These are phyloP conservation scores for Primulina tabacum DNA, from an alignment of 257 asterid genomes.

Conservation along the genomic window DNA sequence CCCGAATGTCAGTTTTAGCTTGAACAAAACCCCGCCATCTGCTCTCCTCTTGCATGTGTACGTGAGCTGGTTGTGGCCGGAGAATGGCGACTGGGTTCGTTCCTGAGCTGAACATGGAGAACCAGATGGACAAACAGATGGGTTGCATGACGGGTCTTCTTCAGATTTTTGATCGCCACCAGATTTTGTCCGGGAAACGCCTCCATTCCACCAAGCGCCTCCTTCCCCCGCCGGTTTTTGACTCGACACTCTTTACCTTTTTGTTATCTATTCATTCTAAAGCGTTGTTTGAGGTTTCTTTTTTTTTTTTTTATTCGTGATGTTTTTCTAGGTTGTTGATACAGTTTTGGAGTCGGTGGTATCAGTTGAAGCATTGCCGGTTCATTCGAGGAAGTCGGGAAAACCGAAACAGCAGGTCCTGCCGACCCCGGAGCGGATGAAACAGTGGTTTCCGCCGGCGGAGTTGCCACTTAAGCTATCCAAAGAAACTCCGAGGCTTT, in stretches of 20 bases:
- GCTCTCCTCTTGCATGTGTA: too few species aligned
- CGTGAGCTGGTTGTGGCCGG: background rate
- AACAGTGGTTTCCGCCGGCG: background rate
- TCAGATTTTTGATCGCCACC: conserved; percentile 80
- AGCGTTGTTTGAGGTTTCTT: background rate
- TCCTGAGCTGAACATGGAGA: conserved; percentile 47
- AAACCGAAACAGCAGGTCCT: conserved; percentile 18
- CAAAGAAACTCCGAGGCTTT: conserved; percentile 69
- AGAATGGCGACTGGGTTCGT: conserved; percentile 39
- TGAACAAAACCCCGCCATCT: too few species aligned
- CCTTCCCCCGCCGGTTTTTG: conserved; percentile 42
- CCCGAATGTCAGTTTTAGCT: too few species aligned
- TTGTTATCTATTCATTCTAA: background rate
- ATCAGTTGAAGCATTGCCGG: conserved; percentile 39
- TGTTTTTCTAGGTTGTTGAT: conserved; percentile 40
- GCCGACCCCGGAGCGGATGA: conserved; percentile 24
- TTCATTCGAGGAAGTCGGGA: conserved; percentile 27
- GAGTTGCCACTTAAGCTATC: conserved; percentile 22
- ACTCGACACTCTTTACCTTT: background rate
- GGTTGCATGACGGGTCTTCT: conserved; percentile 87
- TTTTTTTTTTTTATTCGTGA: too few species aligned
- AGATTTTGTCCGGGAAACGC: conserved; percentile 54
- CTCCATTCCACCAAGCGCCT: conserved; percentile 58
- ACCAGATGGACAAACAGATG: conserved; percentile 59
- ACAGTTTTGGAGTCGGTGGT: conserved; percentile 36